Percentiles rank a stretch among this genome's conserved stretches.
phyloP scores from a whole-genome alignment of 345 rosid species.

The Lumnitzera racemosa region DNA sequence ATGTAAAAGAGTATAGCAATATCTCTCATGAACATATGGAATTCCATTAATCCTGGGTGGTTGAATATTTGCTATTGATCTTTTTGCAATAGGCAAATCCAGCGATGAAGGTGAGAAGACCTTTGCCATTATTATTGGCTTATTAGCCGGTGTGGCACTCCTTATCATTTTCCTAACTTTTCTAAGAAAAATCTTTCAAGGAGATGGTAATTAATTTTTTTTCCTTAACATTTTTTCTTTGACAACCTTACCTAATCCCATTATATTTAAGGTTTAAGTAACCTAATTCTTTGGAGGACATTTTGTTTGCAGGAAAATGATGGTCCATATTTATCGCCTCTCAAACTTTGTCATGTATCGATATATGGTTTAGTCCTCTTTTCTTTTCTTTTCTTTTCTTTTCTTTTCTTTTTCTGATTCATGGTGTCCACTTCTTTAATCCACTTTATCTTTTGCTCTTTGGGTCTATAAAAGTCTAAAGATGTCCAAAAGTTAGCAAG shows the following conservation, averaged over 20 bases:
- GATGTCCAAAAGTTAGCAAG: too few relatives aligned
- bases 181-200: constrained; percentile 36
- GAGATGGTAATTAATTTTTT: constrained; percentile 32
- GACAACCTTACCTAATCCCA: background rate
- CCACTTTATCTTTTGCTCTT: too few relatives aligned
- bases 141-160: constrained; percentile 71
- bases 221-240: background rate
- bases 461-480: too few relatives aligned
- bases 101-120: constrained; percentile 59
- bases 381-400: too few relatives aligned
- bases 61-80: background rate
- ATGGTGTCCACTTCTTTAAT: too few relatives aligned
- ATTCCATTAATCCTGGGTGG: background rate
- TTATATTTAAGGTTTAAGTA: background rate
- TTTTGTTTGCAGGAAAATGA: constrained; percentile 9
- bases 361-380: too few relatives aligned
- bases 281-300: background rate
- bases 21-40: too few relatives aligned
- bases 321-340: background rate
- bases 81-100: constrained; percentile 32
- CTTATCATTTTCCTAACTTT: constrained; percentile 66
- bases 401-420: too few relatives aligned
- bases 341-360: background rate
- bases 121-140: constrained; percentile 74
- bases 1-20: too few relatives aligned